These are phyloP conservation scores for Sodiomyces alkalinus DNA, from an alignment of 2,329 filamentous ascomycete genomes.

Conservation along the genomic window DNA sequence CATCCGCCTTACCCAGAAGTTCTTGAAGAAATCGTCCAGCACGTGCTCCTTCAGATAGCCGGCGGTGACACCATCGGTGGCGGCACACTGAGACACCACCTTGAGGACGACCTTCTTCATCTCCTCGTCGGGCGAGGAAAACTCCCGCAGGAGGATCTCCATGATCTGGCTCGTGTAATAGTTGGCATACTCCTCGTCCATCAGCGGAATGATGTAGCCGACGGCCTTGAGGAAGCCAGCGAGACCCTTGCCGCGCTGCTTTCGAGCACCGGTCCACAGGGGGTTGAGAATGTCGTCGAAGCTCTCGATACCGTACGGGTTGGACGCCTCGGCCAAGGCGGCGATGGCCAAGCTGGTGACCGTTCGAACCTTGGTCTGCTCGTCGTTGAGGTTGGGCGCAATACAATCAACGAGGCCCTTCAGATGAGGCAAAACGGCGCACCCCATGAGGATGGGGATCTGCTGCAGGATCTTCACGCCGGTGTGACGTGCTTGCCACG, in stretches of 20 bases:
- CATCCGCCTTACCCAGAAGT: slow-evolving; percentile 96
- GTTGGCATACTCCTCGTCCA: slow-evolving; percentile 99
- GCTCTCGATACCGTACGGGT: slow-evolving; percentile 97
- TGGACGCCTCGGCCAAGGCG: slow-evolving; percentile 86
- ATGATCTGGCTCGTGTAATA: slow-evolving; percentile 99
- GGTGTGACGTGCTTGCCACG: slow-evolving; percentile 94
- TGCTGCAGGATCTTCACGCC: slow-evolving; percentile 99
- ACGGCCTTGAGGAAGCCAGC: slow-evolving; percentile 95
- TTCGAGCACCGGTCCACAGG: slow-evolving; percentile 88
- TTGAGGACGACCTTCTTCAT: slow-evolving; percentile 99
- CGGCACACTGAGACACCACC: slow-evolving; percentile 89
- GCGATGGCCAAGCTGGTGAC: slow-evolving; percentile 92
- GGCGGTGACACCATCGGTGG: slow-evolving; percentile 87
- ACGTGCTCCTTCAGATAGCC: slow-evolving; percentile 93
- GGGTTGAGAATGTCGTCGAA: slow-evolving; percentile 97
- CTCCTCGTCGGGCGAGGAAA: slow-evolving; percentile 92
- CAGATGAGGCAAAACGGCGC: slow-evolving; percentile 84
- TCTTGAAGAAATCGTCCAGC: slow-evolving; percentile 93
- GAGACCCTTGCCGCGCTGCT: slow-evolving; percentile 90
- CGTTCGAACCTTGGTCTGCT: slow-evolving; percentile 94
- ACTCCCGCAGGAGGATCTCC: slow-evolving; percentile 93
- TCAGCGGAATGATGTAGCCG: slow-evolving; percentile 93
- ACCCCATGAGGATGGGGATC: slow-evolving; percentile 97
- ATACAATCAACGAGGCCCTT: slow-evolving; percentile 96
- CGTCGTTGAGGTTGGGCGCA: slow-evolving; percentile 86